Conservation (phyloP, 2,329 filamentous ascomycete genomes). For the Sporothrix luriei region DNA sequence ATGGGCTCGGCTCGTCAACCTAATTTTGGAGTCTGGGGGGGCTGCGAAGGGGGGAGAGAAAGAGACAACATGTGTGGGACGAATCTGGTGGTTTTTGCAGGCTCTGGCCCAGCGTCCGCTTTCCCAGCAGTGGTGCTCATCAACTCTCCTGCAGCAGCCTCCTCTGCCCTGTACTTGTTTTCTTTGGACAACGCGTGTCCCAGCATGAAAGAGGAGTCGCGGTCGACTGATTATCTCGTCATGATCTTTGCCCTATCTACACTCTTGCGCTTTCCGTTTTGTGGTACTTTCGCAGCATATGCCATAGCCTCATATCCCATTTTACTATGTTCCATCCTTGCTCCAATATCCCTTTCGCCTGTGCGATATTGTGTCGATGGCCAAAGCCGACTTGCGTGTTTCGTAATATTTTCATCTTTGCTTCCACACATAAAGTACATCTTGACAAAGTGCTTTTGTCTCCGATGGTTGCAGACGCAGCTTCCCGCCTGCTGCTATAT, state of each 20-base stretch:
- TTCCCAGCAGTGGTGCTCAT: too few relatives aligned
- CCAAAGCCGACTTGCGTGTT: neutral
- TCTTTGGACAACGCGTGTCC: conserved; percentile 4
- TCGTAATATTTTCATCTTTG: neutral
- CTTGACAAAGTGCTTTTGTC: neutral
- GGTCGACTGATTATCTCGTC: conserved; percentile 5
- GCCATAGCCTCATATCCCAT: conserved; percentile 19
- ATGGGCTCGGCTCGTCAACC: conserved; percentile 5
- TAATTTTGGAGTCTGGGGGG: conserved; percentile 15
- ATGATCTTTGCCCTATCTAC: conserved; percentile 8
- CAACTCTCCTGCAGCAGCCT: too few relatives aligned
- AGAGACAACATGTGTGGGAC: neutral
- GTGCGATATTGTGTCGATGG: neutral
- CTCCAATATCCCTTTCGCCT: neutral
- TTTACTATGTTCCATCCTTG: neutral
- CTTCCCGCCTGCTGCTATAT: neutral
- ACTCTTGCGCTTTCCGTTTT: neutral
- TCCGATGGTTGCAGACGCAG: neutral
- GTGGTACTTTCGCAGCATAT: conserved; percentile 15
- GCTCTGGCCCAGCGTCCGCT: too few relatives aligned
- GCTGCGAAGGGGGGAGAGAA: neutral
- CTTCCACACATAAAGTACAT: neutral
- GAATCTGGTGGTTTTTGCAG: too few relatives aligned
- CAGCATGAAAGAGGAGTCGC: conserved; percentile 26
- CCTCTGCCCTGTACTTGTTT: neutral